These are phyloP conservation scores for Chaetothyriales sp. DNA, from an alignment of 2,329 filamentous ascomycete species.

Conservation along the genomic window DNA sequence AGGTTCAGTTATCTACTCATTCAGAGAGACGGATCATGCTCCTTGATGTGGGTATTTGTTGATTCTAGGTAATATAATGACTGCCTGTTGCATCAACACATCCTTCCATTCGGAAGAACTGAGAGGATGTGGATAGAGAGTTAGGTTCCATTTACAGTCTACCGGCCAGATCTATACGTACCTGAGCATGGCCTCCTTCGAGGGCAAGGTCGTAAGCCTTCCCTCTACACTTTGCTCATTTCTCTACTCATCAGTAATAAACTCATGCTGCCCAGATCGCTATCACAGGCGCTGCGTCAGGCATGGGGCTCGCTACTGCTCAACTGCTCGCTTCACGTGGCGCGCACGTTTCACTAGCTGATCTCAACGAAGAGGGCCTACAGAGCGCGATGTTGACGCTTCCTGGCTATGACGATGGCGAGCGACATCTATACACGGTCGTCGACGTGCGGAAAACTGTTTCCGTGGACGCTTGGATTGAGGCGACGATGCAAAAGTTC, in stretches of 20 bases:
- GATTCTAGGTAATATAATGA: too few relatives aligned
- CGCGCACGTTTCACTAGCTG: conserved; percentile 31
- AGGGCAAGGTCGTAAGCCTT: neutral
- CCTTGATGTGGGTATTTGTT: too few relatives aligned
- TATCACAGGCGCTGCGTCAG: conserved; percentile 24
- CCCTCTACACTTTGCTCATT: neutral
- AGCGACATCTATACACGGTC: neutral
- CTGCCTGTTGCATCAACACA: too few relatives aligned
- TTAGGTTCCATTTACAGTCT: neutral
- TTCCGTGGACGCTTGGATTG: conserved; percentile 10
- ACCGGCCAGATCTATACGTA: neutral
- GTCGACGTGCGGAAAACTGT: conserved; percentile 8
- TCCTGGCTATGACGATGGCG: neutral
- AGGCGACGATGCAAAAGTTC: conserved; percentile 10
- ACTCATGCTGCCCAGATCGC: conserved; percentile 23
- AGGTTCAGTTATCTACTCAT: neutral
- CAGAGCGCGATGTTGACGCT: neutral
- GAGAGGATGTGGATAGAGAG: neutral
- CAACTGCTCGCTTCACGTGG: conserved; percentile 32
- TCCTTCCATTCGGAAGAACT: neutral
- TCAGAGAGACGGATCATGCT: neutral
- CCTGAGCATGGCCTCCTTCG: too few relatives aligned
- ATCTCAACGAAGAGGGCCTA: conserved; percentile 27
- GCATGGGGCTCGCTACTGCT: conserved; percentile 39
- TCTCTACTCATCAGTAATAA: neutral